phyloP scores from a whole-genome alignment of 805 yeast species.

The Schwanniomyces occidentalis region DNA sequence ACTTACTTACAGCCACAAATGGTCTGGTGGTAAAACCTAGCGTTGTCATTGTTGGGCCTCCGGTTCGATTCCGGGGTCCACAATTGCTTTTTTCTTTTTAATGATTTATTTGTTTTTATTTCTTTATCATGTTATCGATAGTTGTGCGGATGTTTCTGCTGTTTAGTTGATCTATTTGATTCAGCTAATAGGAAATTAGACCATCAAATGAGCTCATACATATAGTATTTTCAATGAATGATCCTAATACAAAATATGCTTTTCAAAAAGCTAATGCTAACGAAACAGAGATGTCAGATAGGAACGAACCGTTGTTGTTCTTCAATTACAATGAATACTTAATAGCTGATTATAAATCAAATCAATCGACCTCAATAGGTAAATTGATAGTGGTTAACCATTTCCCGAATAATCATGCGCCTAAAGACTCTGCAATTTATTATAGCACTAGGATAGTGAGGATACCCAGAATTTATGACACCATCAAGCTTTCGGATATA shows the following conservation, averaged over 20 bases:
- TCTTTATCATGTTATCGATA: too few species aligned
- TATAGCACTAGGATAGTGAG: constrained; percentile 58
- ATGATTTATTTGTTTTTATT: too few species aligned
- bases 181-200: too few species aligned
- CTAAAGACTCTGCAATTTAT: constrained; percentile 26
- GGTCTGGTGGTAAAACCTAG: constrained; percentile 4
- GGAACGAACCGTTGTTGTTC: constrained; percentile 28
- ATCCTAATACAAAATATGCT: constrained; percentile 21
- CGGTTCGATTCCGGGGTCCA: constrained; percentile 6
- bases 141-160: too few species aligned
- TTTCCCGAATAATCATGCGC: constrained; percentile 59
- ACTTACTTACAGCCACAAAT: constrained; percentile 37
- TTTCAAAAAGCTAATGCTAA: constrained; percentile 1
- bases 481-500: constrained; percentile 27
- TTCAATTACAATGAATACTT: constrained; percentile 71
- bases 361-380: constrained; percentile 5
- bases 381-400: constrained; percentile 54
- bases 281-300: constrained; percentile 1
- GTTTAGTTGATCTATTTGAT: too few species aligned
- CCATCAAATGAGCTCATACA: too few species aligned
- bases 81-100: too few species aligned
- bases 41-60: constrained; percentile 4
- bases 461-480: constrained; percentile 54
- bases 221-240: too few species aligned
- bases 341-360: constrained; percentile 28